Conservation (phyloP, 192 early-diverging fungal species). For the Backusella liffmaniae region DNA sequence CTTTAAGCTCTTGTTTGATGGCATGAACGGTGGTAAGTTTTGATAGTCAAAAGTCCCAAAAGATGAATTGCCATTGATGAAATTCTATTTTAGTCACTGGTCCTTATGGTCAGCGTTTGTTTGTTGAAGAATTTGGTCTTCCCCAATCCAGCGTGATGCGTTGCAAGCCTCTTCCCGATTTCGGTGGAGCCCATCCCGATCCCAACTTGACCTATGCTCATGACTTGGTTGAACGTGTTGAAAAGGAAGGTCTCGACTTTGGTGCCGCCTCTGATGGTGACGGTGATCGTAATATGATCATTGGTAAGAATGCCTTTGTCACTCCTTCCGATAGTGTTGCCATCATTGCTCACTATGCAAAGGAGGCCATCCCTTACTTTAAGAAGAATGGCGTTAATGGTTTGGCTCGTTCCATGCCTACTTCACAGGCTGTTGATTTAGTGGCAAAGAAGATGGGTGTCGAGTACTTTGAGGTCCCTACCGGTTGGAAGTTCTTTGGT, state of each 20-base stretch:
- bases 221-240: slow-evolving; percentile 87
- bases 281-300: slow-evolving; percentile 98
- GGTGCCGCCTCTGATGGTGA: slow-evolving; percentile 98
- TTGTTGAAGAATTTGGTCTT: slow-evolving; percentile 90
- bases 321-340: slow-evolving; percentile 97
- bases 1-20: slow-evolving; percentile 91
- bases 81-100: slow-evolving; percentile 72
- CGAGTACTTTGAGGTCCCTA: slow-evolving; percentile 86
- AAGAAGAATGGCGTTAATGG: slow-evolving; percentile 79
- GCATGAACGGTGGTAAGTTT: slow-evolving; percentile 79
- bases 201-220: slow-evolving; percentile 98
- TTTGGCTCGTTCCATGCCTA: slow-evolving; percentile 96
- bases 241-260: slow-evolving; percentile 75
- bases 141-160: slow-evolving; percentile 79
- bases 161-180: slow-evolving; percentile 78
- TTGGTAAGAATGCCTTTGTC: slow-evolving; percentile 93
- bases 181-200: slow-evolving; percentile 96
- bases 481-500: slow-evolving; percentile 96
- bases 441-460: slow-evolving; percentile 84
- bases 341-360: slow-evolving; percentile 89
- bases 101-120: slow-evolving; percentile 83
- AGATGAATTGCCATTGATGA: too few species aligned
- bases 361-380: slow-evolving; percentile 90
- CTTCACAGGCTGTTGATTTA: slow-evolving; percentile 83
- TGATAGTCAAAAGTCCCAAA: too few species aligned